Conservation (phyloP, 1,284 basidiomycete genomes). For the Fomitopsis pinicola region DNA sequence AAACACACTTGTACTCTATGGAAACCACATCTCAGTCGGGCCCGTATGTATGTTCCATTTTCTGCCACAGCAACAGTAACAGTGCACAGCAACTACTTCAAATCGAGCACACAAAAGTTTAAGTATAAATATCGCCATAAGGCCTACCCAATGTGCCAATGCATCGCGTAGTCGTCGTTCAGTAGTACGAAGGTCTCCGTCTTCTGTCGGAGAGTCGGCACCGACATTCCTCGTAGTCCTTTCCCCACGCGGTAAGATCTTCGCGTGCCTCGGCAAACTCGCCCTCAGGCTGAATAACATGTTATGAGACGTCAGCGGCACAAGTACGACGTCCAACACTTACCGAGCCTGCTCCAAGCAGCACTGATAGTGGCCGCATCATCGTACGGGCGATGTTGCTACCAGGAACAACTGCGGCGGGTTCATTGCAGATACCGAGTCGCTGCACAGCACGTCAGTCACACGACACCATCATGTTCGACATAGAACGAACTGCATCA, state of each 20-base stretch:
- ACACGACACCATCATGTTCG: constrained; percentile 11
- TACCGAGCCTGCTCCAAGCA: constrained; percentile 90
- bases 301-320: background rate
- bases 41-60: too few species aligned
- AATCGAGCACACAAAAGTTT: too few species aligned
- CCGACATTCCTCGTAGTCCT: constrained; percentile 95
- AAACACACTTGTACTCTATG: too few species aligned
- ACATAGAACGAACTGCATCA: constrained; percentile 87
- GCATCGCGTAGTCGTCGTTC: too few species aligned
- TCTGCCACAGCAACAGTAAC: too few species aligned
- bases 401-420: constrained; percentile 86
- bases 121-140: too few species aligned
- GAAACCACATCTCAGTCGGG: too few species aligned
- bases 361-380: constrained; percentile 88
- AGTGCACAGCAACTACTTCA: too few species aligned
- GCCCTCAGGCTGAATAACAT: constrained; percentile 45
- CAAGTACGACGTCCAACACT: constrained; percentile 14
- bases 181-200: constrained; percentile 48
- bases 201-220: constrained; percentile 77
- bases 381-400: constrained; percentile 94
- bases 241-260: constrained; percentile 95
- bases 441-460: constrained; percentile 29
- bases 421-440: constrained; percentile 96
- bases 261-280: constrained; percentile 98
- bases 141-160: too few species aligned